A percentile compares a stretch with the other conserved stretches of the same genome.
Conservation (phyloP, 108 stramenopile species). For the Nannochloropsis oceanica region DNA sequence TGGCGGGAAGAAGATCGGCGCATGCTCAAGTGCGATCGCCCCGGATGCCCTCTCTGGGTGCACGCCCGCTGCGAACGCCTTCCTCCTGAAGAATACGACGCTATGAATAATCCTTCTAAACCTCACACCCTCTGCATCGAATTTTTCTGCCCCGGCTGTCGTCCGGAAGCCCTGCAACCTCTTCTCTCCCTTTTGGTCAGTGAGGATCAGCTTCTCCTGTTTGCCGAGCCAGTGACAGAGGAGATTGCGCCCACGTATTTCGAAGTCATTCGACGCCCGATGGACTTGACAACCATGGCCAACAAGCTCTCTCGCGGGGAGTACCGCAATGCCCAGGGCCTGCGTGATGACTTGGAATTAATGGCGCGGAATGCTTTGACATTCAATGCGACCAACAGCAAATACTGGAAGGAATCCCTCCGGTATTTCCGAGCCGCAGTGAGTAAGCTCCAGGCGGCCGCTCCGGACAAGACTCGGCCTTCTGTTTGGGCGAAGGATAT, state of each 20-base stretch:
- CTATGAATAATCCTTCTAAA: not conserved
- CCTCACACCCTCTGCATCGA: not conserved
- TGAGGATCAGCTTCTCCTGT: slow-evolving; percentile 48
- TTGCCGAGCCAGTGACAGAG: slow-evolving; percentile 65
- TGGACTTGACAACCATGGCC: slow-evolving; percentile 41
- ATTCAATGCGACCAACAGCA: slow-evolving; percentile 43
- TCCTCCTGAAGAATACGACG: slow-evolving; percentile 7
- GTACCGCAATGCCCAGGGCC: slow-evolving; percentile 47
- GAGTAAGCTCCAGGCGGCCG: not conserved
- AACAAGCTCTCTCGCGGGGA: slow-evolving; percentile 39
- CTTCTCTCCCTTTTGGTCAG: slow-evolving; percentile 38
- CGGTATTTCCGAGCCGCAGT: not conserved
- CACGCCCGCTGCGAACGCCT: slow-evolving; percentile 58
- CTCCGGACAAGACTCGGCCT: not conserved
- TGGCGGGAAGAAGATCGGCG: slow-evolving; percentile 52
- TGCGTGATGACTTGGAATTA: slow-evolving; percentile 57
- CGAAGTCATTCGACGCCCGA: slow-evolving; percentile 35
- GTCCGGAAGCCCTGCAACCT: not conserved
- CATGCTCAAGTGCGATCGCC: slow-evolving; percentile 51
- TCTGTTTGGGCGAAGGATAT: not conserved
- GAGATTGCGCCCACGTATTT: slow-evolving; percentile 48
- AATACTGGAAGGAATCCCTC: not conserved
- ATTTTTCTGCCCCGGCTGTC: slow-evolving; percentile 16
- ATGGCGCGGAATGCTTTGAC: slow-evolving; percentile 65
- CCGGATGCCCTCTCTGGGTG: slow-evolving; percentile 50